phyloP scores from a whole-genome alignment of 306 rosid species.

The Rosa multiflora region DNA sequence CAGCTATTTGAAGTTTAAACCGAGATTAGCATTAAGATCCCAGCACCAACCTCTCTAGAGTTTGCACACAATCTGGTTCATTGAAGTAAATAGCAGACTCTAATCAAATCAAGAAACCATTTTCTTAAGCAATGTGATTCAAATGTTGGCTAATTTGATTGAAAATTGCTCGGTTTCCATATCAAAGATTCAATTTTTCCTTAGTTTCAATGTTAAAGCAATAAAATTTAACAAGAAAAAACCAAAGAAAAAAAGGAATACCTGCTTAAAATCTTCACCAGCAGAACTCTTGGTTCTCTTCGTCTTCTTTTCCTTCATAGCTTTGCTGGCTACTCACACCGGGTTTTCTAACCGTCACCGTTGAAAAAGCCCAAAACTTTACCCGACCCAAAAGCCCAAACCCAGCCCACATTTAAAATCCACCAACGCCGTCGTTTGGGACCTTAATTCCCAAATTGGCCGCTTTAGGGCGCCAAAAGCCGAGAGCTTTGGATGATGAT shows the following conservation, averaged over 20 bases:
- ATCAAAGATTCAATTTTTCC: background rate
- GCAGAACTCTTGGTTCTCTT: background rate
- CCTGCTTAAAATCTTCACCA: background rate
- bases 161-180: background rate
- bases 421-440: background rate
- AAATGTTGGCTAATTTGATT: background rate
- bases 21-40: background rate
- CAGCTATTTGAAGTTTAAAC: background rate
- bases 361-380: background rate
- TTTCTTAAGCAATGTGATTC: background rate
- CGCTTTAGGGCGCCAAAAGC: background rate
- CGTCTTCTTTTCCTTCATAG: background rate
- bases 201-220: background rate
- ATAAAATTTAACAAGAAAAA: background rate
- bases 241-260: background rate
- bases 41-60: background rate
- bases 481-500: background rate
- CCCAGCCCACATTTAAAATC: background rate
- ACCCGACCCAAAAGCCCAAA: constrained; percentile 10
- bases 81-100: background rate
- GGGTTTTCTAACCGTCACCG: background rate
- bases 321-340: background rate
- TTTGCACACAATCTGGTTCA: background rate
- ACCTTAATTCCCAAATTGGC: background rate
- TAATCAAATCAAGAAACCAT: background rate